Evolutionary conservation across 2,329 filamentous ascomycete species (phyloP).

Genomic region (Fusarium dlaminii): DNA sequence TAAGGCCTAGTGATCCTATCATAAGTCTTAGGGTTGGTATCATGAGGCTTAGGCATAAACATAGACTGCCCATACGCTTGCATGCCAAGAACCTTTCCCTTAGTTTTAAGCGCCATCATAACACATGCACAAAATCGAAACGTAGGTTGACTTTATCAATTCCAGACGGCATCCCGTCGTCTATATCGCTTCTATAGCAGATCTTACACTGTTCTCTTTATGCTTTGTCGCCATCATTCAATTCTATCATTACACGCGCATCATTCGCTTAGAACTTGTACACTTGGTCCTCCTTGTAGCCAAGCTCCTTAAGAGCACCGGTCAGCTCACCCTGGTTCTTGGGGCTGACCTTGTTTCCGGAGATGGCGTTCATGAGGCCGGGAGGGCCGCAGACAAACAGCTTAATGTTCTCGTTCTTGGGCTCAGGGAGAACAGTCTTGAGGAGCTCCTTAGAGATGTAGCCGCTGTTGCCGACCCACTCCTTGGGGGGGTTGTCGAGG

Average conservation of each 20-base stretch:
- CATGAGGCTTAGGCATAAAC: neutral
- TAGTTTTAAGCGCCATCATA: neutral
- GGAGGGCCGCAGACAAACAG: conserved; percentile 96
- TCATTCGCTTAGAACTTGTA: conserved; percentile 80
- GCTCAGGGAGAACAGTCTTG: conserved; percentile 93
- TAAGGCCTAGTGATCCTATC: too few species aligned
- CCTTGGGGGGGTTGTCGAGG: conserved; percentile 83
- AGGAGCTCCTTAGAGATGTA: conserved; percentile 90
- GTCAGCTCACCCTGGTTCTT: conserved; percentile 90
- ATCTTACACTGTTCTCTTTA: conserved; percentile 35
- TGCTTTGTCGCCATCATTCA: conserved; percentile 10
- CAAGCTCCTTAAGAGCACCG: conserved; percentile 84
- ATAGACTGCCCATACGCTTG: too few species aligned
- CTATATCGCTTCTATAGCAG: conserved; percentile 41
- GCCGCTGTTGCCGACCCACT: conserved; percentile 81
- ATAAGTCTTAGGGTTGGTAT: too few species aligned
- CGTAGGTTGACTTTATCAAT: conserved; percentile 29
- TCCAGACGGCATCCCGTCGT: conserved; percentile 32
- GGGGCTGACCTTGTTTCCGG: conserved; percentile 89
- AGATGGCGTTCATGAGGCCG: conserved; percentile 91
- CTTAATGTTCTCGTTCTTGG: conserved; percentile 92
- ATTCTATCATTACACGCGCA: conserved; percentile 12
- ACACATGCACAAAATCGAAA: neutral
- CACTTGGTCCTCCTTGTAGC: conserved; percentile 77
- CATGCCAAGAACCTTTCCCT: neutral